Conservation (phyloP, 768 basidiomycete species). For the Sporobolomyces roseus region DNA sequence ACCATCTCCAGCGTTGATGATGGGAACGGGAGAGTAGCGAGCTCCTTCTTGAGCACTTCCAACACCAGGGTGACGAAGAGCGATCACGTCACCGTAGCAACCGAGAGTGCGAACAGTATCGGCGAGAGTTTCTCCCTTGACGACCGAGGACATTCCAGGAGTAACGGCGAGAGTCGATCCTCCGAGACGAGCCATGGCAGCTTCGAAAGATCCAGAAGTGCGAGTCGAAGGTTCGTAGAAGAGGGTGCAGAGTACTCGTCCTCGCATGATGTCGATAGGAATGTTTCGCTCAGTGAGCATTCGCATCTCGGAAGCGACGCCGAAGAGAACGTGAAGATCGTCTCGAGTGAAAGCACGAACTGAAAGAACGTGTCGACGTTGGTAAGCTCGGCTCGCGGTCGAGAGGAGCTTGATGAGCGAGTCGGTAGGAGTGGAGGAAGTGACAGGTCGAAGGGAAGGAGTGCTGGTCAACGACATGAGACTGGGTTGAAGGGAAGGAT, state of each 20-base stretch:
- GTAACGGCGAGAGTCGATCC: conserved; percentile 86
- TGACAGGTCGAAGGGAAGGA: background rate
- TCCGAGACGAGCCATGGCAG: conserved; percentile 97
- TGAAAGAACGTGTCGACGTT: conserved; percentile 84
- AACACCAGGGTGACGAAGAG: conserved; percentile 87
- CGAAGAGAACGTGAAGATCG: conserved; percentile 89
- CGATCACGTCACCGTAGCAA: conserved; percentile 91
- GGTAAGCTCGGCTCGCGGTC: conserved; percentile 67
- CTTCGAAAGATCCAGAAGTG: conserved; percentile 92
- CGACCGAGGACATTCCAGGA: conserved; percentile 76
- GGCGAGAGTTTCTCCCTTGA: conserved; percentile 86
- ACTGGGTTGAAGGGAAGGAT: conserved; percentile 39
- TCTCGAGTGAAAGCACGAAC: conserved; percentile 88
- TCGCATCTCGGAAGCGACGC: conserved; percentile 93
- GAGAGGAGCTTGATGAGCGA: conserved; percentile 30
- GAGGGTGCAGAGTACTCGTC: conserved; percentile 80
- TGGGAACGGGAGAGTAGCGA: conserved; percentile 89
- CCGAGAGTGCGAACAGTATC: conserved; percentile 92
- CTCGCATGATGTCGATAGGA: conserved; percentile 78
- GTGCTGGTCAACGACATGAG: conserved; percentile 40
- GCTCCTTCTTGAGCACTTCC: conserved; percentile 95
- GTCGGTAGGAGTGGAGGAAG: conserved; percentile 13
- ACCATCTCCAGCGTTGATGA: conserved; percentile 96
- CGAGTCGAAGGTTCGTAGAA: conserved; percentile 98
- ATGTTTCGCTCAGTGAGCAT: conserved; percentile 90